These are phyloP conservation scores for Fraxinus dipetala DNA, from an alignment of 305 asterid genomes.

Conservation along the genomic window DNA sequence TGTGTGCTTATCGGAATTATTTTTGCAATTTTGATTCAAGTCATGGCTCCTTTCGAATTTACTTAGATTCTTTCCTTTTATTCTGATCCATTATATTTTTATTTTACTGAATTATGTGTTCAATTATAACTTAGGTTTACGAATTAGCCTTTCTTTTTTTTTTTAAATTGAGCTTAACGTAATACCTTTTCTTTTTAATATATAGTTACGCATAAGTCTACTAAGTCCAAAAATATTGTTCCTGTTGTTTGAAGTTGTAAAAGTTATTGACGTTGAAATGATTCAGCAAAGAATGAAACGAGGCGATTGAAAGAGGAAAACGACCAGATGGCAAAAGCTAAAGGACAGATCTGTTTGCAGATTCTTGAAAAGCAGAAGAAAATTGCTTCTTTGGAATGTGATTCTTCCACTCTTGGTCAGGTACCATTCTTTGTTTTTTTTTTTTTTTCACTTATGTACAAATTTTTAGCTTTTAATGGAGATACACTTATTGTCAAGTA, in stretches of 20 bases:
- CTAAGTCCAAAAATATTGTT: background rate
- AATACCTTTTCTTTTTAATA: background rate
- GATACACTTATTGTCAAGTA: slow-evolving; percentile 5
- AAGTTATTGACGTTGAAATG: slow-evolving; percentile 7
- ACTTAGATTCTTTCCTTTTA: background rate
- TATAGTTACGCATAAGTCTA: background rate
- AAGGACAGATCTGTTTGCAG: slow-evolving; percentile 51
- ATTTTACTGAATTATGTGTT: background rate
- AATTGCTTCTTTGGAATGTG: slow-evolving; percentile 50
- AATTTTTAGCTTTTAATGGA: slow-evolving; percentile 2
- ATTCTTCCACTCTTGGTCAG: slow-evolving; percentile 64
- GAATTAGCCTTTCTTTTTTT: background rate
- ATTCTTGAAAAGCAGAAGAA: slow-evolving; percentile 69
- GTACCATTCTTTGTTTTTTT: slow-evolving; percentile 24
- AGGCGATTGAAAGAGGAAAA: slow-evolving; percentile 54
- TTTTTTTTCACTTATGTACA: background rate
- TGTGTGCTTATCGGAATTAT: background rate
- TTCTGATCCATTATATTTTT: background rate
- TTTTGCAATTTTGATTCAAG: slow-evolving; percentile 6
- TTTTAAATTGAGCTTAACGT: background rate
- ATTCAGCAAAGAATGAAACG: slow-evolving; percentile 65
- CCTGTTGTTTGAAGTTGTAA: background rate
- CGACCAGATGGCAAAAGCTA: slow-evolving; percentile 48
- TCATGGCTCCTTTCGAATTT: background rate
- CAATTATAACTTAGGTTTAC: background rate